A percentile compares a stretch with the other conserved stretches of the same genome.
Evolutionary conservation across 495 filamentous ascomycete species (phyloP).

Genomic region (Aspergillus nanangensis): DNA sequence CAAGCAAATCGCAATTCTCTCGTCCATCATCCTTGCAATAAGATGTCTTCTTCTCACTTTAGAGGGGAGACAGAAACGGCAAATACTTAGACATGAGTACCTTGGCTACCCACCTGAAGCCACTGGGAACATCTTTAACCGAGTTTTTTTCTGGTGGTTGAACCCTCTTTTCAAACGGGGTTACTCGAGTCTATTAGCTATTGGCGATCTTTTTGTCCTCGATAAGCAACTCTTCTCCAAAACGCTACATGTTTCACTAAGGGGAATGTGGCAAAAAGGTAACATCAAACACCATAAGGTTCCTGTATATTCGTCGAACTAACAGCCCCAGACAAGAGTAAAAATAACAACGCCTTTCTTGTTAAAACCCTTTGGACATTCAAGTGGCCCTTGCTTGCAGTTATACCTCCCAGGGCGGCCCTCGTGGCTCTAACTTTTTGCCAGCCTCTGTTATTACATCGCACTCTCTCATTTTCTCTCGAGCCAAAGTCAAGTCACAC

Average conservation of each 20-base stretch:
- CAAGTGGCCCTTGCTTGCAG: constrained; percentile 41
- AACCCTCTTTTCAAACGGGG: constrained; percentile 51
- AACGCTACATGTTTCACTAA: constrained; percentile 29
- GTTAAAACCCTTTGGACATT: constrained; percentile 33
- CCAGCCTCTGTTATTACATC: constrained; percentile 60
- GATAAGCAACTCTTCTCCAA: constrained; percentile 42
- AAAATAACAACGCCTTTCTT: constrained; percentile 8
- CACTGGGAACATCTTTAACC: constrained; percentile 49
- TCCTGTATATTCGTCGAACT: constrained; percentile 3
- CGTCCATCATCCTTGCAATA: constrained; percentile 39
- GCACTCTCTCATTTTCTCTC: constrained; percentile 43
- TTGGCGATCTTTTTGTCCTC: constrained; percentile 42
- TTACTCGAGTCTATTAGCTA: constrained; percentile 35
- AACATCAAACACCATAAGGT: neutral
- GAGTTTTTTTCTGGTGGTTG: constrained; percentile 55
- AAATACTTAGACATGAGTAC: constrained; percentile 40
- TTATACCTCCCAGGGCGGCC: constrained; percentile 47
- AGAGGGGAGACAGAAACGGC: constrained; percentile 52
- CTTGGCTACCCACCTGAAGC: constrained; percentile 52
- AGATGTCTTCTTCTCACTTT: constrained; percentile 48
- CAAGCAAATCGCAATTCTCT: constrained; percentile 37
- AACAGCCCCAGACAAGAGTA: constrained; percentile 7
- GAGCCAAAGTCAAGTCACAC: constrained; percentile 31
- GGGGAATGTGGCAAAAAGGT: constrained; percentile 28
- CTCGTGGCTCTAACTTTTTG: constrained; percentile 57